Base-by-base conservation (phyloP, 2,329 filamentous ascomycete species). In the Ceratocystis harringtonii region DNA sequence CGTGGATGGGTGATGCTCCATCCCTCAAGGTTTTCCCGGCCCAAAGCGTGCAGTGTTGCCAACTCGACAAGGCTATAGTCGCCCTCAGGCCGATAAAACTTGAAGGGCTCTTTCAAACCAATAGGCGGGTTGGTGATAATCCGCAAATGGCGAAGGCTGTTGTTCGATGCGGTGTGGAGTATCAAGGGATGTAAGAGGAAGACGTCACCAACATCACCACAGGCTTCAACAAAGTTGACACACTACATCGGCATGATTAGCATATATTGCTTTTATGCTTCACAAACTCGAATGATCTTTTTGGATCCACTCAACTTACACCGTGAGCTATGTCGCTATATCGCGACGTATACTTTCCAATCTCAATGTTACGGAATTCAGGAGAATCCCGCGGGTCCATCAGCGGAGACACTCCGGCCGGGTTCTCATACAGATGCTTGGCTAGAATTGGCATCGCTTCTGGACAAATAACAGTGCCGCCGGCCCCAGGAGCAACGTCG, bases 391-490 rank as follows among this genome's bases (percentile, higher is more conserved):
- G 76, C 0, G 83, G 81, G 25, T 77, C 77, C 84, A 88, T 87
- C 41, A 80, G 79, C n/a, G 85, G 84, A 28, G 79, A 82, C 22
- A 88, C 82, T 1, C 86, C 86, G 68, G 83, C 81, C 0, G 85
- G 84, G 69, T 89, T 79, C 2, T 81, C 78, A 68, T 82, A 77
- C 70, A 81, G 80, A 69, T 85, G 80, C 66, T 76, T 75, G 0
- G 85, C 85, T 2, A 88, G 76, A 32, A 75, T 73, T 2, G 78
- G 76, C 62, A 87, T 83, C 0, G 80, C 84, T 63, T 80, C 77
- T 0, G 84, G 80, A 69, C 84, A 87, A 61, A 89, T 79, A 70
- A 83, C 77, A 0, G 86, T 89, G 3, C 83, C 86, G 30, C 86
- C 86, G 4, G 83, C 85, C 43, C 79, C 77, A 0, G 80, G 73